Base-by-base conservation (phyloP, 106 monocot species). In the Allium sativum region DNA sequence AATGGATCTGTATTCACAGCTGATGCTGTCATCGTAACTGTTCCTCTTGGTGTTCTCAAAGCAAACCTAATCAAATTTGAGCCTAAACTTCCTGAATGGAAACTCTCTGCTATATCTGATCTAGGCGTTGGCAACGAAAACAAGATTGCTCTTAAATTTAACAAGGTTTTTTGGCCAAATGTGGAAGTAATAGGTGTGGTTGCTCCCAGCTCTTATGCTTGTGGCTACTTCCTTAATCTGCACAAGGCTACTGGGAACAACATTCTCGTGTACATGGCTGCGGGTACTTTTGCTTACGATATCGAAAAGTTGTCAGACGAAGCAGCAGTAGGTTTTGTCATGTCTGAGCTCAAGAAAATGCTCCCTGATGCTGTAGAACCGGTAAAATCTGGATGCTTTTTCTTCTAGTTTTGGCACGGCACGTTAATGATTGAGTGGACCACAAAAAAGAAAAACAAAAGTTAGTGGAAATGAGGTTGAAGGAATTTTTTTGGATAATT, bases 181-280 rank as follows among this genome's bases (percentile, higher is more conserved):
- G 95, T 96, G 1, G 95, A 96, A 74, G 82, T 96, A 10, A 57
- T 96, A 45, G 95, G 95, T 14, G 74, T 78, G 44, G 84, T 91
- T 9, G 95, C 95, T 17, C 77, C 76, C 1, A 82, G 72, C 48
- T 86, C 90, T 46, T 73, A 91, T 73, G 66, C 79, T 11, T 96
- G 95, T 65, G 95, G 95, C 40, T 96, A 96, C 66, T 96, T 96
- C 21, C 90, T 96, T 22, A 96, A 96, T 75, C 87, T 96, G 40
- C 90, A 96, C 78, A 96, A 96, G 71, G 87, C 90, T 46, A 91
- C 86, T 10, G 90, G 90, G 45, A 56, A 91, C 52, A 77, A 74
- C 43, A 80, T 96, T 56, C 77, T 96, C 40, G 95, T 96, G 2
- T 96, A 84, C 75, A 96, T 96, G 95, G 84, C 82, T 64, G 90